phyloP scores from a whole-genome alignment of 2,329 filamentous ascomycete genomes.

The Phialophora macrospora region DNA sequence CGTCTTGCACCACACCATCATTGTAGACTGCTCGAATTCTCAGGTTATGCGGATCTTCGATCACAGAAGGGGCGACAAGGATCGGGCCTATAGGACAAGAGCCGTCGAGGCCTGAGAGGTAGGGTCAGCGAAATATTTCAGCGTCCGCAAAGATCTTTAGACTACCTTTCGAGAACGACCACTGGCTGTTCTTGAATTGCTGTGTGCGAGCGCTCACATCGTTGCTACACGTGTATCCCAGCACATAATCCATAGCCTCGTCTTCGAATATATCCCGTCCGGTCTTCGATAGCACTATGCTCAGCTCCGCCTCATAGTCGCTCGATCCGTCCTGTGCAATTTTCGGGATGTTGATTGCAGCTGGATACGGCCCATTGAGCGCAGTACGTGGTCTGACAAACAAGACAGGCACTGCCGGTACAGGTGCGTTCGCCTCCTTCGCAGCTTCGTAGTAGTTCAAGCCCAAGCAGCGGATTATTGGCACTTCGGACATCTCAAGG shows the following conservation, averaged over 20 bases:
- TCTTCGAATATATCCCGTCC: conserved; percentile 45
- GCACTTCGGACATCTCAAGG: conserved; percentile 7
- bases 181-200: conserved; percentile 45
- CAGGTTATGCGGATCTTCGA: conserved; percentile 48
- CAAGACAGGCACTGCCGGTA: conserved; percentile 44
- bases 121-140: conserved; percentile 49
- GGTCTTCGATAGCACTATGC: conserved; percentile 44
- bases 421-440: conserved; percentile 44
- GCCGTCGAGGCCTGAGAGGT: conserved; percentile 56
- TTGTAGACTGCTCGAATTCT: conserved; percentile 41
- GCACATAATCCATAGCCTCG: conserved; percentile 47
- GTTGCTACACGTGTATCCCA: conserved; percentile 48
- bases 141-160: no score
- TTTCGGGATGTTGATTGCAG: conserved; percentile 42
- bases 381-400: conserved; percentile 48
- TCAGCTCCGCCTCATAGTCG: conserved; percentile 50
- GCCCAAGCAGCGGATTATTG: conserved; percentile 50
- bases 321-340: conserved; percentile 45
- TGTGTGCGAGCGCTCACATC: conserved; percentile 47
- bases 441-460: conserved; percentile 53
- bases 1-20: conserved; percentile 19
- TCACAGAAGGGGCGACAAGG: conserved; percentile 38
- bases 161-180: conserved; percentile 48
- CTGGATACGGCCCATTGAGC: conserved; percentile 41
- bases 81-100: conserved; percentile 49